Percentiles rank a stretch among this genome's conserved stretches.
phyloP scores from a whole-genome alignment of 164 flowering plant genomes.

The Magnolia kwangsiensis region DNA sequence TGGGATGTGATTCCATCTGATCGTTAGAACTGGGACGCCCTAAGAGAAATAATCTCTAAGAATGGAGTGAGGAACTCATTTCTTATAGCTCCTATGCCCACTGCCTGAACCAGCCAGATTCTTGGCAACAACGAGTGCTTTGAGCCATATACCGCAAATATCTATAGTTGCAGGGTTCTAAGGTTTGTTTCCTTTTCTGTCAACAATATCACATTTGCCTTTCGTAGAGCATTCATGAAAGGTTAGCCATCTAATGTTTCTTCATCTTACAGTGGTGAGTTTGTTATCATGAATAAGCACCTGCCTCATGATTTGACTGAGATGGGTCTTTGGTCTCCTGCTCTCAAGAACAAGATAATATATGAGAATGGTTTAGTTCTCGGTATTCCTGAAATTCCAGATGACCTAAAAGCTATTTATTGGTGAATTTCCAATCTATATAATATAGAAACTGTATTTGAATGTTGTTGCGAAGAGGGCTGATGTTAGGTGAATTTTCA shows the following conservation, averaged over 20 bases:
- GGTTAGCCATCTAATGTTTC: neutral
- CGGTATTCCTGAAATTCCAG: too few relatives aligned
- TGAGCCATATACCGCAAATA: slow-evolving; percentile 97
- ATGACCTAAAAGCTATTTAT: slow-evolving; percentile 21
- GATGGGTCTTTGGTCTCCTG: too few relatives aligned
- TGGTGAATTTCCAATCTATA: too few relatives aligned
- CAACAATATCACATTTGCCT: neutral
- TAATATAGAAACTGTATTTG: too few relatives aligned
- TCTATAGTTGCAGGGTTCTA: slow-evolving; percentile 87
- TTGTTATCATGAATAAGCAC: slow-evolving; percentile 44
- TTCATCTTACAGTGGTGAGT: slow-evolving; percentile 71
- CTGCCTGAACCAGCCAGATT: slow-evolving; percentile 99
- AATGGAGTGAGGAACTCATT: slow-evolving; percentile 89
- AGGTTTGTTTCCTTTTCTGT: slow-evolving; percentile 42
- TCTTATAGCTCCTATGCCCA: slow-evolving; percentile 95
- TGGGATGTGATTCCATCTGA: slow-evolving; percentile 19
- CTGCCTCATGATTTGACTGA: too few relatives aligned
- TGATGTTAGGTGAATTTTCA: too few relatives aligned
- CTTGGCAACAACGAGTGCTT: slow-evolving; percentile 98
- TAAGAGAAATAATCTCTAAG: slow-evolving; percentile 53
- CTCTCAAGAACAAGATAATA: too few relatives aligned
- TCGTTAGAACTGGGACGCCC: slow-evolving; percentile 80
- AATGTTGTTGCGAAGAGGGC: too few relatives aligned
- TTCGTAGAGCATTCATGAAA: neutral
- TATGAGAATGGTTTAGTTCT: too few relatives aligned